Base-by-base conservation (phyloP, 345 rosid genomes). In the Eutrema yunnanense region DNA sequence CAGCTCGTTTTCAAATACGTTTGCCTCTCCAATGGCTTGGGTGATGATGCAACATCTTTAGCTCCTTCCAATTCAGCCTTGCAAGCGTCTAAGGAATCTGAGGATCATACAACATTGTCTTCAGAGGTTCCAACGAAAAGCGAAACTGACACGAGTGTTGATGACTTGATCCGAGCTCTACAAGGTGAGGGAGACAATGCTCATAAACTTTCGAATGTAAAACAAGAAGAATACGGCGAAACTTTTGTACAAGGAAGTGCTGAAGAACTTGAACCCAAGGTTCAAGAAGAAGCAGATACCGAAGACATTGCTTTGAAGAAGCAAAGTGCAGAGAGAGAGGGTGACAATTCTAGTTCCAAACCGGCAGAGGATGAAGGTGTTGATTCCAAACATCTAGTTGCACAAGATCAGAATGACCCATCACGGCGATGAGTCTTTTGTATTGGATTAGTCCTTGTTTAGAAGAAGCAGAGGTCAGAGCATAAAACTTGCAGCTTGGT, bases 1-100 rank as follows among this genome's bases (percentile, higher is more conserved):
- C 82, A 88, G 14, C 67, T 74, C 0, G 79, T 55, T 69, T 75
- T 69, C 49, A 77, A 77, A 14, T 77, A 77, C 57, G 76, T 77
- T 10, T 64, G 80, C 37, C 76, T 77, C 44, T 33, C 80, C 12
- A 64, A 71, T 65, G 80, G 72, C 4, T 36, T 71, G 49, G 71
- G 79, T 54, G 74, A 54, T 6, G 30, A 54, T 6, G 30, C 52
- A 30, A 69, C 59, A 38, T 69, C 79, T 30, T 19, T 30, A 13
- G 70, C 58, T 69, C 57, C 74, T 37, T 61, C 79, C 6, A 52
- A 4, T 14, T 75, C 44, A 61, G 37, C 74, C 8, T 22, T 75
- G 63, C 50, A 75, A 52, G 50, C 27, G 0, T 14, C 52, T 30
- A 69, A 55, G 13, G 74, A 75, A 62, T 13, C 65, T 62, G 60